These are phyloP conservation scores for Helenozyma baotianmanensis DNA, from an alignment of 805 yeast species.

Conservation along the genomic window DNA sequence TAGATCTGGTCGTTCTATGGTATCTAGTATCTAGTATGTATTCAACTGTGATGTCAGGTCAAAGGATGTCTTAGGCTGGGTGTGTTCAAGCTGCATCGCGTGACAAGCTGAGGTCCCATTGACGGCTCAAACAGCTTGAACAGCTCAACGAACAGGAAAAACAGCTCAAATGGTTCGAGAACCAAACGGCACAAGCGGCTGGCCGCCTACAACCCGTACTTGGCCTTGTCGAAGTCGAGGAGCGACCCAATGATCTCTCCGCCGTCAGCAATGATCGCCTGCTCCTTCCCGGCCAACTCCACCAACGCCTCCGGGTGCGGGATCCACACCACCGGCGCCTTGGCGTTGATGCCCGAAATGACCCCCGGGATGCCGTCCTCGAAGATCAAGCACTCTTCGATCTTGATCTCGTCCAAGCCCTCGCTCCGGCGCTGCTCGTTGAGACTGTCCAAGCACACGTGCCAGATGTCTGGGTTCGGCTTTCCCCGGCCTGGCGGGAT, in stretches of 20 bases:
- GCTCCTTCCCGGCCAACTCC: constrained; percentile 48
- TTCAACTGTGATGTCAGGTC: no score
- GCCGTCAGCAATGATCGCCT: constrained; percentile 40
- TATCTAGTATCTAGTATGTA: no score
- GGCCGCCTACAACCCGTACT: constrained; percentile 17
- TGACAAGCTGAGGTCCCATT: no score
- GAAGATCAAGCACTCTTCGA: constrained; percentile 81
- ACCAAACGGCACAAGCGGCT: no score
- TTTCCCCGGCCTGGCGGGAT: constrained; percentile 85
- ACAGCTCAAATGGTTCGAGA: no score
- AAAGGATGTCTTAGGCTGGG: no score
- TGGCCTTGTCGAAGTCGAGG: constrained; percentile 12
- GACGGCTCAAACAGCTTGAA: no score
- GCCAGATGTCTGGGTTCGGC: constrained; percentile 93
- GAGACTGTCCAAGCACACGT: constrained; percentile 65
- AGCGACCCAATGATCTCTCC: constrained; percentile 44
- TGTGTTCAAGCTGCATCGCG: no score
- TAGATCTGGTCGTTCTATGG: no score
- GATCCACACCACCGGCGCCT: constrained; percentile 88
- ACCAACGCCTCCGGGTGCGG: constrained; percentile 75
- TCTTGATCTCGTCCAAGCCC: constrained; percentile 46
- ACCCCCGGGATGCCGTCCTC: constrained; percentile 97
- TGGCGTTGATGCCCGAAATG: constrained; percentile 74
- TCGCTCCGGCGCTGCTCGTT: constrained; percentile 48
- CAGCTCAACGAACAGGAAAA: no score